A percentile compares a stretch with the other conserved stretches of the same genome.
phyloP scores from a whole-genome alignment of 805 yeast genomes.

The Candida namnaoensis region DNA sequence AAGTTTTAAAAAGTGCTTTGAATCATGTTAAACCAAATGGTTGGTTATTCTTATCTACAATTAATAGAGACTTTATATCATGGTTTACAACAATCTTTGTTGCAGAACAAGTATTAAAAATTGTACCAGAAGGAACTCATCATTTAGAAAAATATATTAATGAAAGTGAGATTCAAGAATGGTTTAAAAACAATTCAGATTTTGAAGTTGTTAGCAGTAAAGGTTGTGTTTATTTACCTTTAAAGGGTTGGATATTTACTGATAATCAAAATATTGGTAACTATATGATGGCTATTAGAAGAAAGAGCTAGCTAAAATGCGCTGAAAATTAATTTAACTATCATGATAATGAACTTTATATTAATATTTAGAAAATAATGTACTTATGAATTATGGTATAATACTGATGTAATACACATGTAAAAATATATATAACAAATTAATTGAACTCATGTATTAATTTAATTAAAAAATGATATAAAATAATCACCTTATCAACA shows the following conservation, averaged over 20 bases:
- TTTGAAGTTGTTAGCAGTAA: conserved; percentile 57
- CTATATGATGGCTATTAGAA: conserved; percentile 80
- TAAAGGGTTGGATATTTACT: conserved; percentile 78
- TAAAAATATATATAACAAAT: conserved; percentile 5
- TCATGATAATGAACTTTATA: too few relatives aligned
- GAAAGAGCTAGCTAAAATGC: conserved; percentile 12
- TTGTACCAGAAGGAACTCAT: conserved; percentile 94
- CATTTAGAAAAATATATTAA: conserved; percentile 80
- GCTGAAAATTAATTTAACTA: not conserved
- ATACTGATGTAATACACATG: too few relatives aligned
- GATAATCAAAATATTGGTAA: conserved; percentile 59
- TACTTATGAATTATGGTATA: too few relatives aligned
- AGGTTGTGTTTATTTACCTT: conserved; percentile 82
- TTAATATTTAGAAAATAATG: too few relatives aligned
- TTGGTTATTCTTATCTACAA: conserved; percentile 86
- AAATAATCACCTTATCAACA: too few relatives aligned
- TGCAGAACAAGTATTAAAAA: conserved; percentile 71
- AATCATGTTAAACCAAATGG: conserved; percentile 57
- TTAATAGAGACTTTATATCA: conserved; percentile 77
- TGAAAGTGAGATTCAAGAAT: conserved; percentile 57
- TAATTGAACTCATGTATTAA: not conserved
- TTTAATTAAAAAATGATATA: not conserved
- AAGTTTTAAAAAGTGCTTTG: conserved; percentile 62
- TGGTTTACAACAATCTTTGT: conserved; percentile 90
- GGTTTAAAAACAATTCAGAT: conserved; percentile 41